Conservation (phyloP, 176 grass and related monocot genomes). For the Avena sativa region DNA sequence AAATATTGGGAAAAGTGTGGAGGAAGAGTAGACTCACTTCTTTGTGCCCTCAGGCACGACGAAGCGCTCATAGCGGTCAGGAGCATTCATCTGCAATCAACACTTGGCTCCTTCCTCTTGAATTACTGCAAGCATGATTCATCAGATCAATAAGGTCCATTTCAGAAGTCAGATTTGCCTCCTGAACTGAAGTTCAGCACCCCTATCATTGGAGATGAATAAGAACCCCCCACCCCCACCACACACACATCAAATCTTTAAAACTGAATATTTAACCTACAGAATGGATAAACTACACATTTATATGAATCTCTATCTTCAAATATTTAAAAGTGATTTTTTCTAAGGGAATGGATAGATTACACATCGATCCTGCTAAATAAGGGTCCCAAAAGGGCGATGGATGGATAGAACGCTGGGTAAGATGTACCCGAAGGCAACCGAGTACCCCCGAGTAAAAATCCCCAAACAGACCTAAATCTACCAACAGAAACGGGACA, state of each 20-base stretch:
- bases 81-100: conserved; percentile 54
- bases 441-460: neutral
- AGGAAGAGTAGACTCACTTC: conserved; percentile 37
- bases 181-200: neutral
- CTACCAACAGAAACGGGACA: too few relatives aligned
- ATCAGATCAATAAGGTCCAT: neutral
- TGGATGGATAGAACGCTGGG: neutral
- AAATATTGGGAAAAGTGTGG: neutral
- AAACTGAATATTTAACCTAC: neutral
- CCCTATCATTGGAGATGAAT: neutral
- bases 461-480: neutral
- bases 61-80: conserved; percentile 49
- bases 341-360: neutral
- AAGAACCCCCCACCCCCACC: too few relatives aligned
- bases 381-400: neutral
- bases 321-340: too few relatives aligned
- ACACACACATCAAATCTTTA: too few relatives aligned
- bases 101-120: neutral
- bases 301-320: neutral
- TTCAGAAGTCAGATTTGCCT: conserved; percentile 6
- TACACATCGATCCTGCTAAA: neutral
- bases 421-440: neutral
- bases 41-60: conserved; percentile 55
- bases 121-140: neutral
- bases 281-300: neutral